Percentiles rank a stretch among this genome's conserved stretches.
These are phyloP conservation scores for Plasmopara viticola DNA, from an alignment of 352 stramenopile species.

Conservation along the genomic window DNA sequence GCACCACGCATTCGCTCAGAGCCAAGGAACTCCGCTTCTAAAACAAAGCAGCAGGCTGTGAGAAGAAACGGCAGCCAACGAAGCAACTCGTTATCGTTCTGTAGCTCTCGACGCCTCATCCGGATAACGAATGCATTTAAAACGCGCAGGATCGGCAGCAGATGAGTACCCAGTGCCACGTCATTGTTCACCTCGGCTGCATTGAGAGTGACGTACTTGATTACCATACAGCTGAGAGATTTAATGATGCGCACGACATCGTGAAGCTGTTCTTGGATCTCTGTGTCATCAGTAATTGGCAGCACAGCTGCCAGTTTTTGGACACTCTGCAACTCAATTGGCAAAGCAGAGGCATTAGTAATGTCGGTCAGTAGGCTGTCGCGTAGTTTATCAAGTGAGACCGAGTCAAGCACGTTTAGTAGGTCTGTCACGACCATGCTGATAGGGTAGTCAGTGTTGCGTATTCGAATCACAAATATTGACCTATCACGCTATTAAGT, in stretches of 20 bases:
- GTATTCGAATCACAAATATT: too few species aligned
- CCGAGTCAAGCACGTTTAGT: constrained; percentile 12
- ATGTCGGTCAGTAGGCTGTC: constrained; percentile 11
- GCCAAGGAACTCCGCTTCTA: constrained; percentile 19
- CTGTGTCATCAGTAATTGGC: background rate
- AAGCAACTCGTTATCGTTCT: constrained; percentile 14
- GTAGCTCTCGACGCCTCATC: background rate
- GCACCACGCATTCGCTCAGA: constrained; percentile 22
- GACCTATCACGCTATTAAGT: too few species aligned
- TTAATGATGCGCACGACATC: constrained; percentile 21
- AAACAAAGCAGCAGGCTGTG: constrained; percentile 30
- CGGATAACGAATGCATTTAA: constrained; percentile 17
- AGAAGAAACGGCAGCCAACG: constrained; percentile 39
- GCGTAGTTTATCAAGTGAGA: background rate
- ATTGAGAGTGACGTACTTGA: constrained; percentile 14
- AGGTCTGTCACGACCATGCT: constrained; percentile 2
- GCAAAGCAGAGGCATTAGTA: background rate
- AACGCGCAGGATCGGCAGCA: constrained; percentile 25
- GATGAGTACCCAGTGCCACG: constrained; percentile 22
- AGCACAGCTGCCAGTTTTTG: constrained; percentile 18
- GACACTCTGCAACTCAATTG: constrained; percentile 2
- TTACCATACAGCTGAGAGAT: constrained; percentile 23
- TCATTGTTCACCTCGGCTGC: constrained; percentile 9
- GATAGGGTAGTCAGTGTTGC: too few species aligned
- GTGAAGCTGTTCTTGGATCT: constrained; percentile 7